Conservation (phyloP, 75 land plant species). For the Ceratopteris richardii region DNA sequence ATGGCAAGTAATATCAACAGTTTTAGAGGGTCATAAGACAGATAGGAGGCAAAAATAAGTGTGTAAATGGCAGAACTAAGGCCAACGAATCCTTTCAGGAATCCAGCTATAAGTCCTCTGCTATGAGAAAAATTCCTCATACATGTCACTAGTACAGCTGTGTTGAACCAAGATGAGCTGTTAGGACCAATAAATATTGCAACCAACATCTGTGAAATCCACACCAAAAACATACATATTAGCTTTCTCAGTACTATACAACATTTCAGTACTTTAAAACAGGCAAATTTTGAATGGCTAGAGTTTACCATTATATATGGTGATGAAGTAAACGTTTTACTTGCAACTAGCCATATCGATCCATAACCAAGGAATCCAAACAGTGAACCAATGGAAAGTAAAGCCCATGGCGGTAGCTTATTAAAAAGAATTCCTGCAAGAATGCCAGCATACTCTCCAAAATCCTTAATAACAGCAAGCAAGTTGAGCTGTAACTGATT, state of each 20-base stretch:
- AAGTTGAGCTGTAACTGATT: conserved; percentile 34
- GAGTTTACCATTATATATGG: conserved; percentile 24
- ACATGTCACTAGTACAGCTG: conserved; percentile 87
- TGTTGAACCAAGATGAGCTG: conserved; percentile 72
- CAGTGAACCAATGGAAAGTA: conserved; percentile 31
- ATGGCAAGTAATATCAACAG: conserved; percentile 50
- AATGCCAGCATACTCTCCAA: conserved; percentile 29
- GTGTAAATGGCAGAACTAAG: conserved; percentile 80
- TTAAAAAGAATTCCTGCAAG: conserved; percentile 26
- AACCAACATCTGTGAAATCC: conserved; percentile 74
- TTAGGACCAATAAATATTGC: conserved; percentile 54
- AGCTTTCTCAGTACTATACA: no score
- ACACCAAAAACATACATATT: no score
- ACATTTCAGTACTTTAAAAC: no score
- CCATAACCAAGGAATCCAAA: conserved; percentile 29
- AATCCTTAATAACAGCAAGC: conserved; percentile 32
- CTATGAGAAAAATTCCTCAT: conserved; percentile 86
- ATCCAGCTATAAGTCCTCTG: conserved; percentile 82
- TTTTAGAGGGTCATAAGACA: conserved; percentile 29
- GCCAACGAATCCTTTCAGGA: conserved; percentile 86
- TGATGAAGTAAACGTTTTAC: conserved; percentile 11
- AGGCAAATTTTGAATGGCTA: no score
- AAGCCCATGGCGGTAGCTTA: conserved; percentile 26
- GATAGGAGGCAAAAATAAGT: conserved; percentile 39
- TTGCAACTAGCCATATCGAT: conserved; percentile 21